phyloP scores from a whole-genome alignment of 2,329 filamentous ascomycete species.

The Cladosporium sp. region DNA sequence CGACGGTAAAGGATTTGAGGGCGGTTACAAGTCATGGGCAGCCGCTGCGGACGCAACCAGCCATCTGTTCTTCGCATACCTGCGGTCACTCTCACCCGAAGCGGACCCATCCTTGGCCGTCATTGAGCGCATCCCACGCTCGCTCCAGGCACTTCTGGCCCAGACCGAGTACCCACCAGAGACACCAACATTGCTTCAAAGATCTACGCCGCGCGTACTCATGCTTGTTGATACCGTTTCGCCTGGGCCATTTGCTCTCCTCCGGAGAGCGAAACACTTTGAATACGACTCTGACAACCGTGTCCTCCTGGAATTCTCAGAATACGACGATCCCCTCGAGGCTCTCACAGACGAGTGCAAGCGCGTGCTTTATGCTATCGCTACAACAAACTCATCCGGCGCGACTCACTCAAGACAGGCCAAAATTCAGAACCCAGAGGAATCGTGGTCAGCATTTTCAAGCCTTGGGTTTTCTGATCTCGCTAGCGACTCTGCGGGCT shows the following conservation, averaged over 20 bases:
- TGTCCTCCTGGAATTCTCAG: slow-evolving; percentile 78
- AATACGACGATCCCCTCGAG: slow-evolving; percentile 81
- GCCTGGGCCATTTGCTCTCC: slow-evolving; percentile 83
- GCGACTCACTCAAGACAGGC: slow-evolving; percentile 34
- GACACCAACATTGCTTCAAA: slow-evolving; percentile 68
- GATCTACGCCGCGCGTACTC: slow-evolving; percentile 78
- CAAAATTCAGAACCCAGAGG: slow-evolving; percentile 53
- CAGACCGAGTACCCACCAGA: slow-evolving; percentile 93
- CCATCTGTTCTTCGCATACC: slow-evolving; percentile 95
- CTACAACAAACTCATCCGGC: slow-evolving; percentile 80
- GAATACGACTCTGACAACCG: slow-evolving; percentile 86
- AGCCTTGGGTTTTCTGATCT: slow-evolving; percentile 85
- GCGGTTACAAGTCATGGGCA: slow-evolving; percentile 85
- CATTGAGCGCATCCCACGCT: slow-evolving; percentile 82
- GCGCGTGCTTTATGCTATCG: slow-evolving; percentile 83
- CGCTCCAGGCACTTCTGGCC: slow-evolving; percentile 81
- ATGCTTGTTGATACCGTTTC: slow-evolving; percentile 97
- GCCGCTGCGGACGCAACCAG: slow-evolving; percentile 92
- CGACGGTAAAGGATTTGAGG: slow-evolving; percentile 85
- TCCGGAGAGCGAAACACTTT: slow-evolving; percentile 89
- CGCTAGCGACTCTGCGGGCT: slow-evolving; percentile 27
- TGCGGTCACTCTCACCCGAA: slow-evolving; percentile 83
- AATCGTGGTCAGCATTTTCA: slow-evolving; percentile 95
- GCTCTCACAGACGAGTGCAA: slow-evolving; percentile 91
- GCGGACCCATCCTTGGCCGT: slow-evolving; percentile 62